A percentile compares a stretch with the other conserved stretches of the same genome.
phyloP scores from a whole-genome alignment of 1,139 yeast genomes.

The Williopsis jadinii region DNA sequence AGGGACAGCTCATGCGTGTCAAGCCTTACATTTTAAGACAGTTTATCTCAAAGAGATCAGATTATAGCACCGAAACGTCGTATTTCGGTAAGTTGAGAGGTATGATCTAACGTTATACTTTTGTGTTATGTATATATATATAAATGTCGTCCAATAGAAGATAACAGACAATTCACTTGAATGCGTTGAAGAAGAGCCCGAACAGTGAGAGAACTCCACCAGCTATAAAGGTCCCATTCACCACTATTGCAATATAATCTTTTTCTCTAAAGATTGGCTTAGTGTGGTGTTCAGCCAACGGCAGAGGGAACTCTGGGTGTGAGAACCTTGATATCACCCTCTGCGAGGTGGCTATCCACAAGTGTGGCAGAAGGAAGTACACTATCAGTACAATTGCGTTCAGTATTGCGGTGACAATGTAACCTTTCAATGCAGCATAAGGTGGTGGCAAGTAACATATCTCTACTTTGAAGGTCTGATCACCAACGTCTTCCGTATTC shows the following conservation, averaged over 20 bases:
- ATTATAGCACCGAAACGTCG: constrained; percentile 43
- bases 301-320: constrained; percentile 7
- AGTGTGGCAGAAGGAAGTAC: constrained; percentile 15
- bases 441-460: constrained; percentile 75
- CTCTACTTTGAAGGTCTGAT: constrained; percentile 33
- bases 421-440: constrained; percentile 41
- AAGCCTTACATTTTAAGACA: constrained; percentile 62
- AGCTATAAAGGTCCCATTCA: constrained; percentile 6
- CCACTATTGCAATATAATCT: constrained; percentile 9
- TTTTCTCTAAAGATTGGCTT: constrained; percentile 1
- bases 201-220: constrained; percentile 14
- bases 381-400: constrained; percentile 9
- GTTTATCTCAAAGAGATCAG: constrained; percentile 66
- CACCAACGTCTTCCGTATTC: constrained; percentile 36
- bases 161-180: neutral
- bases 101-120: constrained; percentile 7
- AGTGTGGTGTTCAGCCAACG: constrained; percentile 14
- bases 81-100: constrained; percentile 40
- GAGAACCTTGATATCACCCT: too few relatives aligned
- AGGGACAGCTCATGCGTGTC: constrained; percentile 69
- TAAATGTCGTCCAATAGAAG: too few relatives aligned
- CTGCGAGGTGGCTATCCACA: constrained; percentile 7
- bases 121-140: too few relatives aligned
- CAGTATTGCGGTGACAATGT: constrained; percentile 22
- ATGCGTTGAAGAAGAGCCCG: constrained; percentile 15